phyloP scores from a whole-genome alignment of 1,284 basidiomycete species.

The Sanghuangporus baumii region DNA sequence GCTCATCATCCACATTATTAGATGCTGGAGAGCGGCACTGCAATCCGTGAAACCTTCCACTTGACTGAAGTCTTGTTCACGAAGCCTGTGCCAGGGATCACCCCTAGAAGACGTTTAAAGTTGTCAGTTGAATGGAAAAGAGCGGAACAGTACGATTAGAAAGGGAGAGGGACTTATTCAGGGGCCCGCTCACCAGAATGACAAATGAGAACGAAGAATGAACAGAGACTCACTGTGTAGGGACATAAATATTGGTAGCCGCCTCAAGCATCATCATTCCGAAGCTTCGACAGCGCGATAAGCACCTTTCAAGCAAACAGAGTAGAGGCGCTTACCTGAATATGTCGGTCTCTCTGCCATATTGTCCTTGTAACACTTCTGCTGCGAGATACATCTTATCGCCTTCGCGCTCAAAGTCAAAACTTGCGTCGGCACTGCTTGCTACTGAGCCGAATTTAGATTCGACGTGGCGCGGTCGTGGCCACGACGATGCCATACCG shows the following conservation, averaged over 20 bases:
- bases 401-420: slow-evolving; percentile 88
- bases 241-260: slow-evolving; percentile 92
- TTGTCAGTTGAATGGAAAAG: neutral
- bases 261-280: slow-evolving; percentile 96
- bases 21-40: slow-evolving; percentile 62
- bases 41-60: slow-evolving; percentile 59
- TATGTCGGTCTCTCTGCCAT: slow-evolving; percentile 92
- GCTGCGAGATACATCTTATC: slow-evolving; percentile 99
- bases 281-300: slow-evolving; percentile 47
- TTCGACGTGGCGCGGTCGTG: slow-evolving; percentile 41
- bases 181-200: neutral
- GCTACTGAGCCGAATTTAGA: slow-evolving; percentile 22
- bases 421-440: slow-evolving; percentile 30
- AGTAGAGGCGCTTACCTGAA: slow-evolving; percentile 68
- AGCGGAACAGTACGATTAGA: neutral
- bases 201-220: slow-evolving; percentile 8
- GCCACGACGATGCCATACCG: slow-evolving; percentile 92
- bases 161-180: neutral
- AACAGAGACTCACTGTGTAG: slow-evolving; percentile 76
- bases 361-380: slow-evolving; percentile 89
- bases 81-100: slow-evolving; percentile 90
- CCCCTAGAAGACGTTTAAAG: slow-evolving; percentile 43
- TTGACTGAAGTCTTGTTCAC: slow-evolving; percentile 89
- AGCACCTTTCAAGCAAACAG: neutral
- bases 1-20: slow-evolving; percentile 79